Base-by-base conservation (phyloP, 768 basidiomycete genomes). In the Dacryopinax primogenitus region DNA sequence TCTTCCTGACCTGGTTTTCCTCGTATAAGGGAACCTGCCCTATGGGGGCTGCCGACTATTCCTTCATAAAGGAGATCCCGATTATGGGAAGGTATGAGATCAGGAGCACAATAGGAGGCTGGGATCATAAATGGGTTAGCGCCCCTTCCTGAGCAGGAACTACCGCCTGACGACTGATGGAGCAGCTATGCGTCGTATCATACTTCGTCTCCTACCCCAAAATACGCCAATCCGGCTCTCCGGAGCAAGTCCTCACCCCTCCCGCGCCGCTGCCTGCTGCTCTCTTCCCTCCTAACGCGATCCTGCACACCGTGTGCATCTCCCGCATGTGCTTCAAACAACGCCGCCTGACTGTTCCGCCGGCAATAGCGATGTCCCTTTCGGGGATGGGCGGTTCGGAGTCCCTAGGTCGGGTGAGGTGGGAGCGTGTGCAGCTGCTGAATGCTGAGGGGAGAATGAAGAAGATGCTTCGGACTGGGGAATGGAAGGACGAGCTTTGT, bases 261-360 rank as follows among this genome's bases (percentile, higher is more conserved):
- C 41, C 41, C 3, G 41, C 41, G 18, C 41, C 41, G 6, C 41
- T 44, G 41, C 41, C 41, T 15, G 18, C 18, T 23, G 18, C 6
- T 18, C 41, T 44, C 7, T 23, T 44, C 41, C 41, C 41, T 23
- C 18, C 41, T 15, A 44, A 44, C 18, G 80, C 81, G 1, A 75
- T 76, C 33, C 72, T 87, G 4, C 82, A 90, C 72, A 86, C 86
- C 66, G 71, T 89, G 66, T 77, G 81, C 62, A 75, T 90, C 65
- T 83, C 84, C 30, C 83, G 82, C 63, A 65, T 82, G 26, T 87
- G 86, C 71, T 88, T 84, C 79, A 90, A 90, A 72, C 71, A 80
- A 26, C 84, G 83, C 0, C 81, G 87, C 0, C 85, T 90, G 67
- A 89, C 86, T 21, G 79, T 88, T 64, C 88, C 88, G 1, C 88